Percentiles rank a stretch among this genome's conserved stretches.
Evolutionary conservation across 129 eudicot genomes (phyloP).

Genomic region (Lonicera japonica): DNA sequence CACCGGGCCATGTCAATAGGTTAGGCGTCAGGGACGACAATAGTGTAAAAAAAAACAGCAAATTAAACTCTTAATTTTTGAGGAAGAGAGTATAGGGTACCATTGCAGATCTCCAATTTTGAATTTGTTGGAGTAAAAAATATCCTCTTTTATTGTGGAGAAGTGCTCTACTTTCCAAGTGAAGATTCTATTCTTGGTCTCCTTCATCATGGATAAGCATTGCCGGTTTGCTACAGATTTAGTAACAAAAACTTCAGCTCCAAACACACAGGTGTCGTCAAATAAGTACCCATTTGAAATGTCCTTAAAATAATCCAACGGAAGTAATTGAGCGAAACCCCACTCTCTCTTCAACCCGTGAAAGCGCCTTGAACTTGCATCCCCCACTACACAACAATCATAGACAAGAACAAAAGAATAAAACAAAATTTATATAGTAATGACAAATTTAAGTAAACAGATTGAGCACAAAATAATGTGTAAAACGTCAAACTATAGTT

Average conservation of each 20-base stretch:
- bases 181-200: background rate
- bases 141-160: background rate
- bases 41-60: too few relatives aligned
- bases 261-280: background rate
- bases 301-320: background rate
- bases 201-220: background rate
- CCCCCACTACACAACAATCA: background rate
- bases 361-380: background rate
- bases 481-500: too few relatives aligned
- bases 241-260: background rate
- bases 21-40: too few relatives aligned
- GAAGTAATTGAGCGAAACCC: constrained; percentile 4
- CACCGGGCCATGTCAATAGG: too few relatives aligned
- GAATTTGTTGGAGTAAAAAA: background rate
- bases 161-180: background rate
- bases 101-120: background rate
- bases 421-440: too few relatives aligned
- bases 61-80: too few relatives aligned
- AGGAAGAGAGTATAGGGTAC: background rate
- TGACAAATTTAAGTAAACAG: too few relatives aligned
- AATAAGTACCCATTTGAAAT: background rate
- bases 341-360: constrained; percentile 1
- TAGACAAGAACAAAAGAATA: too few relatives aligned
- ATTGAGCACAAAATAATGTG: too few relatives aligned
- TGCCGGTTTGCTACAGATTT: too few relatives aligned